These are phyloP conservation scores for Corynascus novoguineensis DNA, from an alignment of 495 filamentous ascomycete species.

Conservation along the genomic window DNA sequence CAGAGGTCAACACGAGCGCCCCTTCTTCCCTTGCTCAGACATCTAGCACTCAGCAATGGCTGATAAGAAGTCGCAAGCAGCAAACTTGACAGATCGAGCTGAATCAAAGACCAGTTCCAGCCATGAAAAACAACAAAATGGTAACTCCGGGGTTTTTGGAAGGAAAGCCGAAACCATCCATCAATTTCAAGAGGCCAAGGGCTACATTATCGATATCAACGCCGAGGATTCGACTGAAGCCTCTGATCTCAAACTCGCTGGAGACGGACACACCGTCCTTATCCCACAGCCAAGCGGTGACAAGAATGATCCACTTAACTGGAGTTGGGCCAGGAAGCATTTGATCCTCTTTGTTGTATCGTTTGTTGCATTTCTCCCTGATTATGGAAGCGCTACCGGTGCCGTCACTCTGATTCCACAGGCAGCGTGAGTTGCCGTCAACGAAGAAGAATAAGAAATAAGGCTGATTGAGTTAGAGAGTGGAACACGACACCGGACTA, in stretches of 20 bases:
- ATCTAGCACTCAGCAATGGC: no score
- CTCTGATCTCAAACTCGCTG: conserved; percentile 34
- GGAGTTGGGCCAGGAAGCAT: conserved; percentile 49
- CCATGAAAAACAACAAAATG: not conserved
- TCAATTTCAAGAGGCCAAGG: conserved; percentile 32
- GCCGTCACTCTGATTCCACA: conserved; percentile 52
- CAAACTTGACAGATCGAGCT: no score
- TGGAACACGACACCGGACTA: conserved; percentile 44
- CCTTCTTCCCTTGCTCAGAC: no score
- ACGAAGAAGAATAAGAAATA: conserved; percentile 16
- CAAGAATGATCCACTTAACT: conserved; percentile 57
- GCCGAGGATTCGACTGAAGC: conserved; percentile 15
- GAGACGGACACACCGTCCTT: conserved; percentile 46
- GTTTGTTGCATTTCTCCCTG: conserved; percentile 50
- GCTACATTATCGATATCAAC: conserved; percentile 38
- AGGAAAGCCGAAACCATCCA: conserved; percentile 13
- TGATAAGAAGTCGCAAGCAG: no score
- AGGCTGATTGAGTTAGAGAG: no score
- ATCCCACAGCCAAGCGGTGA: conserved; percentile 57
- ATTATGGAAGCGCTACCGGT: conserved; percentile 53
- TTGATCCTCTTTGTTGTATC: conserved; percentile 50
- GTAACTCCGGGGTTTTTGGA: not conserved
- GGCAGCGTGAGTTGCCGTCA: conserved; percentile 30
- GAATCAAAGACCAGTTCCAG: not conserved
- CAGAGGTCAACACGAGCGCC: no score